Conservation (phyloP, 768 basidiomycete genomes). For the Trametes sanguinea region DNA sequence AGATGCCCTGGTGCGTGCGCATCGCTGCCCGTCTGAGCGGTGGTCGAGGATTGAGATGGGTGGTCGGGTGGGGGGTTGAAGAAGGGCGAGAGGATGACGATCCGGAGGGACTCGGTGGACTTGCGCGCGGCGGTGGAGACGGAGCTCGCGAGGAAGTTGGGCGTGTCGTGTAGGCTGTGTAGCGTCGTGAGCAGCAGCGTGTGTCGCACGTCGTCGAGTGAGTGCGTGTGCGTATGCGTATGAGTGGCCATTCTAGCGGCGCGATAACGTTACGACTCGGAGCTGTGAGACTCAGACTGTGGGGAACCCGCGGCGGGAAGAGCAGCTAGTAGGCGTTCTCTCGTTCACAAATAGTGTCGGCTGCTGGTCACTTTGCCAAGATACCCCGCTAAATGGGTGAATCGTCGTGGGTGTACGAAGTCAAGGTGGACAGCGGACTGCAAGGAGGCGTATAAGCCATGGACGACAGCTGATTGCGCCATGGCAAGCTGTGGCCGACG, state of each 20-base stretch:
- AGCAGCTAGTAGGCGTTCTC: slow-evolving; percentile 8
- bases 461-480: slow-evolving; percentile 1
- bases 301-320: no score
- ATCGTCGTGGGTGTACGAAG: no score
- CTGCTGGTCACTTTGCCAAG: no score
- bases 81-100: slow-evolving; percentile 64
- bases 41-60: no score
- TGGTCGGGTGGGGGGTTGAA: slow-evolving; percentile 38
- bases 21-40: neutral
- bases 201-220: slow-evolving; percentile 22
- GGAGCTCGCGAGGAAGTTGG: slow-evolving; percentile 56
- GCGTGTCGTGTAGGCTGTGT: slow-evolving; percentile 45
- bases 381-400: no score
- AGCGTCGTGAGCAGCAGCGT: slow-evolving; percentile 56
- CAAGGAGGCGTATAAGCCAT: neutral
- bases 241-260: neutral
- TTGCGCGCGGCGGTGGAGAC: slow-evolving; percentile 51
- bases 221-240: neutral
- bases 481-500: neutral
- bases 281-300: no score
- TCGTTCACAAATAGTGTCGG: slow-evolving; percentile 2
- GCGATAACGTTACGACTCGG: no score
- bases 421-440: neutral
- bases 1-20: slow-evolving; percentile 14
- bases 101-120: slow-evolving; percentile 53